These are phyloP conservation scores for Solanum pimpinellifolium DNA, from an alignment of 257 asterid species.

Conservation along the genomic window DNA sequence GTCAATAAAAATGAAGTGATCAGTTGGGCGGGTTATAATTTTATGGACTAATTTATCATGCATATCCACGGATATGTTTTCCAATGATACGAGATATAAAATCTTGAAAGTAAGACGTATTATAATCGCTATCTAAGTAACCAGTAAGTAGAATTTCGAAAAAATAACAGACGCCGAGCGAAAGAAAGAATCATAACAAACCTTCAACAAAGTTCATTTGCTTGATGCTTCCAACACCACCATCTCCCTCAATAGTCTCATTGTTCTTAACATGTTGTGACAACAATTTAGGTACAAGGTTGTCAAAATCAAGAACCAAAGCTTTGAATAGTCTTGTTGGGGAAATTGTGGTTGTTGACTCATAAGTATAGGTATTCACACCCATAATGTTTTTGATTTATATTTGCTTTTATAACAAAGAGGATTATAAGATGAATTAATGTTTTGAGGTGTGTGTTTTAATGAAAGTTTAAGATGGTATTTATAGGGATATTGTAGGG, in stretches of 20 bases:
- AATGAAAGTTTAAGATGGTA: neutral
- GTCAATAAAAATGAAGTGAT: neutral
- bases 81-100: neutral
- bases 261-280: neutral
- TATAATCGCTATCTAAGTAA: neutral
- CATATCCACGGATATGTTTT: neutral
- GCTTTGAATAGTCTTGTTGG: neutral
- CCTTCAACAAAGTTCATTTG: neutral
- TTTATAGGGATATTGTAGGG: neutral
- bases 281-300: neutral
- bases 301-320: neutral
- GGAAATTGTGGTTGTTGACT: neutral
- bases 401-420: neutral
- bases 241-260: neutral
- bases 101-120: too few species aligned
- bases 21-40: neutral
- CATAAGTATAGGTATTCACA: neutral
- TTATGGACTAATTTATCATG: neutral
- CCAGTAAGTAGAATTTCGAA: neutral
- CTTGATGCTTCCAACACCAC: neutral
- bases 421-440: neutral
- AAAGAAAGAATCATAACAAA: neutral
- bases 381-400: conserved; percentile 4
- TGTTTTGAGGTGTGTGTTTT: neutral
- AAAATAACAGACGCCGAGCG: accelerated